Base-by-base conservation (phyloP, 257 asterid species). In the Solanum ahanhuiri region DNA sequence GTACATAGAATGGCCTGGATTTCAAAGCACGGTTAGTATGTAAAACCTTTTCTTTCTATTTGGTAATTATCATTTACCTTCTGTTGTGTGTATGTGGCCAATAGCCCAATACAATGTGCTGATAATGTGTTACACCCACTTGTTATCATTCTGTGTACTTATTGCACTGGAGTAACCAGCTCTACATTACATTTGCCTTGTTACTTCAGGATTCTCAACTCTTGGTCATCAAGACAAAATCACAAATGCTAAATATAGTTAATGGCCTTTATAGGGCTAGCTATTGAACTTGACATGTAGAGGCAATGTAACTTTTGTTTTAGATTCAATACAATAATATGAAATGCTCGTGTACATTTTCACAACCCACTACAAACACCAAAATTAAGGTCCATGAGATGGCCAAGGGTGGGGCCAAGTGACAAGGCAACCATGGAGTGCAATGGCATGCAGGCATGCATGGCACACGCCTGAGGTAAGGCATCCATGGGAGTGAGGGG, bases 1-100 rank as follows among this genome's bases (percentile, higher is more conserved):
- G 89, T 89, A 91, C 88, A 90, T 91, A 63, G 91, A 91, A 82
- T 91, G 94, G 94, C 92, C 93, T 83, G 87, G 88, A 89, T 88
- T 91, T 71, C 91, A 82, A 57, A 89, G 89, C 90, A 91, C 92
- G 41, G 93, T 91, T 84, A 88, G 91, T 88, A 17, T 67, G 60
- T 48, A 70, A 12, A 35, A 17, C 23, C 57, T 43, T 25, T 33
- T 77, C 70, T 48, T 51, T 51, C 39, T 45, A 41, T 33, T 73
- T 84, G 66, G 2, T 33, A 3, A 9, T 6, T 54, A 43, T 63
- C 25, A 30, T 7, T 30, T 43, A n/a, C 84, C 9, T 25, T 79
- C 25, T 17, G 5, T 45, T 79, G 41, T 28, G 81, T 17, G 39
- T 79, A 79, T 45, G 67, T 79, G 18, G 66, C 67, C 18, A 48